Conservation (phyloP, 75 land plant genomes). For the Azolla pinnata region DNA sequence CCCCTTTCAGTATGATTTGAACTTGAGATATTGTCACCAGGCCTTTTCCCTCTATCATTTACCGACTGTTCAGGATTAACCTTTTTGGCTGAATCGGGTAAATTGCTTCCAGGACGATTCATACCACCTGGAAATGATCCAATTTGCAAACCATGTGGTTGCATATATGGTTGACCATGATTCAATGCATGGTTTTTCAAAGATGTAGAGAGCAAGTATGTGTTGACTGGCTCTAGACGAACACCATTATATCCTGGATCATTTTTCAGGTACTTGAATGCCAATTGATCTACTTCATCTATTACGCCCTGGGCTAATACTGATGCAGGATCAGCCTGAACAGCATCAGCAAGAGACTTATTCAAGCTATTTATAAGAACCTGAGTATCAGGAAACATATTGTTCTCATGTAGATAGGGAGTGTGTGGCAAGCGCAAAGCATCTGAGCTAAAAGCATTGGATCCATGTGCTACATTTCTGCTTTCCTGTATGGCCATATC, state of each 20-base stretch:
- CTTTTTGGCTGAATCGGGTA: not conserved
- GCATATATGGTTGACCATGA: not conserved
- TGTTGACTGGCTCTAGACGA: not conserved
- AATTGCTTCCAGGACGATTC: not conserved
- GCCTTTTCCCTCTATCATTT: not conserved
- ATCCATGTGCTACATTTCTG: not conserved
- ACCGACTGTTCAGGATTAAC: not conserved
- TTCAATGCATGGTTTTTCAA: not conserved
- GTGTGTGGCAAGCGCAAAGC: not conserved
- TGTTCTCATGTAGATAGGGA: too few relatives aligned
- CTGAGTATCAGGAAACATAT: not conserved
- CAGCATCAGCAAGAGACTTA: not conserved
- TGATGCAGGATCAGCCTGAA: not conserved
- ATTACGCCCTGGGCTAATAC: conserved; percentile 1
- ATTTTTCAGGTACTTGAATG: conserved; percentile 1
- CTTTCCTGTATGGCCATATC: not conserved
- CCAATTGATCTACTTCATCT: conserved; percentile 2
- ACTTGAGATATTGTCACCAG: not conserved
- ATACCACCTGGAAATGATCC: not conserved
- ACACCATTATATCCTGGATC: conserved; percentile 1
- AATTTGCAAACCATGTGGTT: not conserved
- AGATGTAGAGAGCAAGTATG: not conserved
- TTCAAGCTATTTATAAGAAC: not conserved
- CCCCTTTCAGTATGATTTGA: not conserved
- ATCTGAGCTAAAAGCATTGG: not conserved